phyloP scores from a whole-genome alignment of 2,329 filamentous ascomycete genomes.

The Ilyonectria mors-panacis region DNA sequence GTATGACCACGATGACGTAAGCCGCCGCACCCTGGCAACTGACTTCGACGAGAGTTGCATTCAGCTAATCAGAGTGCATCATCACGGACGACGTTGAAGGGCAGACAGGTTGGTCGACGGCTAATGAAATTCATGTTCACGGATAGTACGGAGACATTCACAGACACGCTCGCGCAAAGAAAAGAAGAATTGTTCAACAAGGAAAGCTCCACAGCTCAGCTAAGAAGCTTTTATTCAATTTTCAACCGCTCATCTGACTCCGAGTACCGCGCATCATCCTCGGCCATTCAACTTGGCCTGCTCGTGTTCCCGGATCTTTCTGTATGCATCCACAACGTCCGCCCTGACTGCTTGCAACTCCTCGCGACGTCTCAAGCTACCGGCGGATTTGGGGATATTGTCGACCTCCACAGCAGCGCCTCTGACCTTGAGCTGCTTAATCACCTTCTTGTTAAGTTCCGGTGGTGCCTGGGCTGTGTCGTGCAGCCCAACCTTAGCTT shows the following conservation, averaged over 20 bases:
- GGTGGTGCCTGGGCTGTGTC: conserved; percentile 84
- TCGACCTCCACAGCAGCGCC: conserved; percentile 54
- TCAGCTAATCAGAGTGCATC: too few species aligned
- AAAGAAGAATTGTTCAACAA: too few species aligned
- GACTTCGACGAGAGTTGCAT: too few species aligned
- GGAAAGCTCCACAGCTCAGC: too few species aligned
- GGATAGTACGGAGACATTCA: too few species aligned
- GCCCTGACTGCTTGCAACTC: conserved; percentile 55
- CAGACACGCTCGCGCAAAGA: too few species aligned
- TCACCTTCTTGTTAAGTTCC: conserved; percentile 69
- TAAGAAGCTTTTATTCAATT: background rate
- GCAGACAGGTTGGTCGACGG: too few species aligned
- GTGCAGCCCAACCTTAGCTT: conserved; percentile 65
- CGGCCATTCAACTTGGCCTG: conserved; percentile 51
- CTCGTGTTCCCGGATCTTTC: conserved; percentile 56
- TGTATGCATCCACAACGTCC: conserved; percentile 57
- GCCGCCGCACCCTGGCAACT: conserved; percentile 2
- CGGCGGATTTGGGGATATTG: conserved; percentile 56
- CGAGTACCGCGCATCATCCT: background rate
- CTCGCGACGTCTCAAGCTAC: conserved; percentile 57
- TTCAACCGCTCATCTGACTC: background rate
- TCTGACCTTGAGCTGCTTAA: conserved; percentile 53
- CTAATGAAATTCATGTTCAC: too few species aligned
- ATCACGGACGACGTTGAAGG: too few species aligned
- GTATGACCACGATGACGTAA: conserved; percentile 41